These are phyloP conservation scores for Diutina neorugosa DNA, from an alignment of 1,139 yeast genomes.

Conservation along the genomic window DNA sequence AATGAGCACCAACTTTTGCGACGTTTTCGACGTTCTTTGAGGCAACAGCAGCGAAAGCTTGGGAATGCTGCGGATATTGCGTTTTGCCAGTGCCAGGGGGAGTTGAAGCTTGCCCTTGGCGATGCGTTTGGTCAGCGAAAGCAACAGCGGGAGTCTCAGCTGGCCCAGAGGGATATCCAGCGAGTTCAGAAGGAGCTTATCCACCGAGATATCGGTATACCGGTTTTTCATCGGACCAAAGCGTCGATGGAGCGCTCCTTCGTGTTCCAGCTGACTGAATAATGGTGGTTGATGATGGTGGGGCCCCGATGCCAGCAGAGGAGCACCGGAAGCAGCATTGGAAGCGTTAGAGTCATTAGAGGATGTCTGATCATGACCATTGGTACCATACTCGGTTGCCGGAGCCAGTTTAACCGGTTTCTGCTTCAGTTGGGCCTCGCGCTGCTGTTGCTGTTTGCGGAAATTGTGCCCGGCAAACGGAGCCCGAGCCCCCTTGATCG, in stretches of 20 bases:
- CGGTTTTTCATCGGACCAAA: constrained; percentile 23
- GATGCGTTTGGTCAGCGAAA: neutral
- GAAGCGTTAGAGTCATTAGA: constrained; percentile 7
- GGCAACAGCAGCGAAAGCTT: constrained; percentile 62
- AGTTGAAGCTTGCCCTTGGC: neutral
- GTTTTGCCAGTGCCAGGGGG: constrained; percentile 9
- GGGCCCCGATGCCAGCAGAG: neutral
- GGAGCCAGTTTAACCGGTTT: neutral
- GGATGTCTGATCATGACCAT: constrained; percentile 9
- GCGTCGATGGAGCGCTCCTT: constrained; percentile 15
- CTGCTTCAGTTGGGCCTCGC: constrained; percentile 9
- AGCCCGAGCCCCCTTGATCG: constrained; percentile 50
- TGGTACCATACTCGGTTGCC: neutral
- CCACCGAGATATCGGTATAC: constrained; percentile 62
- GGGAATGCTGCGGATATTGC: constrained; percentile 32
- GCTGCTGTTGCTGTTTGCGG: constrained; percentile 26
- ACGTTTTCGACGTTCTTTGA: constrained; percentile 73
- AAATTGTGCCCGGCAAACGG: constrained; percentile 69
- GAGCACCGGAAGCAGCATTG: constrained; percentile 6
- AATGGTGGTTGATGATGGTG: neutral
- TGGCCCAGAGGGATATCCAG: constrained; percentile 83
- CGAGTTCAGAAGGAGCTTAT: constrained; percentile 56
- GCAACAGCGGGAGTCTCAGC: constrained; percentile 30
- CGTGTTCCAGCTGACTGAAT: neutral
- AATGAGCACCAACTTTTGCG: constrained; percentile 75